Evolutionary conservation across 495 filamentous ascomycete species (phyloP).

Genomic region (Hypoxylon cercidicola): DNA sequence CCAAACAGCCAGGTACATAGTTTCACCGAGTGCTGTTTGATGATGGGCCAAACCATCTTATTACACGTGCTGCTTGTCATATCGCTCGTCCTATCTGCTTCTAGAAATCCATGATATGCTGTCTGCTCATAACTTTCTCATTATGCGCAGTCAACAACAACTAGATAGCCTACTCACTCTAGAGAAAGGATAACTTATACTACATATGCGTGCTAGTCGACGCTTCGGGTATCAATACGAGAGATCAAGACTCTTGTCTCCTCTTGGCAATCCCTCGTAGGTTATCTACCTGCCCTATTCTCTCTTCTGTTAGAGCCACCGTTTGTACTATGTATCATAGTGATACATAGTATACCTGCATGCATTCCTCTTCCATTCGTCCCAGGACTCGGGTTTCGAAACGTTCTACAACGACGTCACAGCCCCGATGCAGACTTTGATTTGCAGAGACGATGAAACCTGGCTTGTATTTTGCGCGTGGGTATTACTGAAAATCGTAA

Average conservation of each 20-base stretch:
- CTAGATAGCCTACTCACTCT: constrained; percentile 5
- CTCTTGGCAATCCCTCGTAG: constrained; percentile 18
- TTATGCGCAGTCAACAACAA: neutral
- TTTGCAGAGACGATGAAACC: constrained; percentile 37
- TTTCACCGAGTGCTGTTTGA: constrained; percentile 29
- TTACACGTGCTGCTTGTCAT: constrained; percentile 12
- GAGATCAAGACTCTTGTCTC: constrained; percentile 3
- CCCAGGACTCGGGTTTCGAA: constrained; percentile 27
- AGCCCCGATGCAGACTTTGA: constrained; percentile 12
- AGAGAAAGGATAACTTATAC: constrained; percentile 1
- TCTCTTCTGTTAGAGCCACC: constrained; percentile 2
- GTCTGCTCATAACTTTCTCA: constrained; percentile 13
- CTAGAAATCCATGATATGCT: neutral
- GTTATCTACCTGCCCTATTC: constrained; percentile 18
- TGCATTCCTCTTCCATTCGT: constrained; percentile 7
- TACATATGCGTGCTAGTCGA: neutral
- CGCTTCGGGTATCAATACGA: constrained; percentile 14
- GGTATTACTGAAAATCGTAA: constrained; percentile 35
- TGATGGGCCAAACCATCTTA: constrained; percentile 22
- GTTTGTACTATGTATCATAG: neutral
- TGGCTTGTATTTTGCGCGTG: constrained; percentile 31
- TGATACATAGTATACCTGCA: neutral
- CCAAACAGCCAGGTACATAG: constrained; percentile 4
- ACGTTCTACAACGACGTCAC: constrained; percentile 39
- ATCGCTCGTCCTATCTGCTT: constrained; percentile 2